Base-by-base conservation (phyloP, 257 asterid genomes). In the Nicotiana attenuata region DNA sequence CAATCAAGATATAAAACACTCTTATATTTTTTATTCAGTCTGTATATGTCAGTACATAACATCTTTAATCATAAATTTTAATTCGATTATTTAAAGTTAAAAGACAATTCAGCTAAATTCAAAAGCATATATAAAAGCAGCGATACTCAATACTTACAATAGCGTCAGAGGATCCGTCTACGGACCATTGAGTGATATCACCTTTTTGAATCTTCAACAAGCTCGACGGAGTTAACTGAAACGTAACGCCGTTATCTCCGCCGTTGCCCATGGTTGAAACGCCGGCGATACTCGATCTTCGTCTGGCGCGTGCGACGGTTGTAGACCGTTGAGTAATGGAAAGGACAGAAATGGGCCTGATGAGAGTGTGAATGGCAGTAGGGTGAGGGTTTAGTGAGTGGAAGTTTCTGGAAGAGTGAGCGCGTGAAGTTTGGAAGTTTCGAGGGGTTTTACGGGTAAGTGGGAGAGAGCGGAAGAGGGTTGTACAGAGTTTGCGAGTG, bases 111-210 rank as follows among this genome's bases (percentile, higher is more conserved):
- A 67, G 29, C 53, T 9, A 33, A 67, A 35, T 29, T 65, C 64
- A 57, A 19, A 19, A 5, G 15, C 28, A n/a, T 59, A 59, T 55
- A 55, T 15, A 53, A 64, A 65, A 78, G 79, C 68, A 64, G 66
- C 55, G 85, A 80, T 59, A 24, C 67, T 83, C 89, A 89, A 80
- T 71, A 24, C 81, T 89, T 92, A 94, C 98, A 78, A 96, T 93
- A 78, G 98, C 98, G 65, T 96, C 98, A 80, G 99, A 90, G 76
- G 97, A 91, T 83, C 98, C 94, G 64, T 96, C 96, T 66, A 93
- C 85, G 20, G 92, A 89, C 99, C 98, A 96, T 56, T 60, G 87
- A 52, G 99, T 94, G 84, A 96, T 93, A 86, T 94, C 99, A 3
- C 97, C 98, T 80, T 86, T 91, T 84, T 84, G 94, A 84, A 96